Conservation (phyloP, 768 basidiomycete genomes). For the Trametes punicea region DNA sequence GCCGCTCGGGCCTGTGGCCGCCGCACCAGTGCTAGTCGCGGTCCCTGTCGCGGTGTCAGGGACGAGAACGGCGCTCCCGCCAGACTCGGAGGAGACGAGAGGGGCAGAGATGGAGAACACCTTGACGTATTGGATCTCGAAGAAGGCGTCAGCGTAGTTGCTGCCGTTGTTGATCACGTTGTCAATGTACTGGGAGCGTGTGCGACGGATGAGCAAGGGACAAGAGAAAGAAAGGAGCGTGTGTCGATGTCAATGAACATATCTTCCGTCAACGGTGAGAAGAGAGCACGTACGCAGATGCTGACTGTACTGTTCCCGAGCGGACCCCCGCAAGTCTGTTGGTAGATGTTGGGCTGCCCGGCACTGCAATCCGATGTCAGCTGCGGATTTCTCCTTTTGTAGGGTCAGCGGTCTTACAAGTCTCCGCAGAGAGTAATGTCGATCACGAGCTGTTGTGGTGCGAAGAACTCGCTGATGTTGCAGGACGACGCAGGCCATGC, state of each 20-base stretch:
- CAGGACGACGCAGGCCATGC: slow-evolving; percentile 37
- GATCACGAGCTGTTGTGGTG: slow-evolving; percentile 49
- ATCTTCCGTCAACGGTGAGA: background rate
- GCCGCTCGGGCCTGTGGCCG: background rate
- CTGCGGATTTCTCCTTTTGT: too few relatives aligned
- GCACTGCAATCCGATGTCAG: too few relatives aligned
- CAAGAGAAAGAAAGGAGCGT: too few relatives aligned
- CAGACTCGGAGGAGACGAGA: slow-evolving; percentile 2
- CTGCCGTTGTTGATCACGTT: slow-evolving; percentile 47
- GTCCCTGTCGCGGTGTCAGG: slow-evolving; percentile 5
- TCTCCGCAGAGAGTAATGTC: slow-evolving; percentile 56
- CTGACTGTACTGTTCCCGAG: slow-evolving; percentile 36
- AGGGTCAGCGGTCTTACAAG: too few relatives aligned
- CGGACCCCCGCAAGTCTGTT: slow-evolving; percentile 36
- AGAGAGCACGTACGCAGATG: slow-evolving; percentile 19
- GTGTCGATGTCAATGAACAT: background rate
- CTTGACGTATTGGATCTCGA: slow-evolving; percentile 58
- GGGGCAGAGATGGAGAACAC: slow-evolving; percentile 40
- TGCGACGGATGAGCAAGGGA: background rate
- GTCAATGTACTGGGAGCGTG: slow-evolving; percentile 37
- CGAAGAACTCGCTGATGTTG: slow-evolving; percentile 43
- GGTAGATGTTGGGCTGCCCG: slow-evolving; percentile 44
- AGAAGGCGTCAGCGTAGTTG: slow-evolving; percentile 48
- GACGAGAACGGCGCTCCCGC: slow-evolving; percentile 6
- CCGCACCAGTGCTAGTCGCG: background rate